phyloP scores from a whole-genome alignment of 2,329 filamentous ascomycete species.

The Diplodia intermedia region DNA sequence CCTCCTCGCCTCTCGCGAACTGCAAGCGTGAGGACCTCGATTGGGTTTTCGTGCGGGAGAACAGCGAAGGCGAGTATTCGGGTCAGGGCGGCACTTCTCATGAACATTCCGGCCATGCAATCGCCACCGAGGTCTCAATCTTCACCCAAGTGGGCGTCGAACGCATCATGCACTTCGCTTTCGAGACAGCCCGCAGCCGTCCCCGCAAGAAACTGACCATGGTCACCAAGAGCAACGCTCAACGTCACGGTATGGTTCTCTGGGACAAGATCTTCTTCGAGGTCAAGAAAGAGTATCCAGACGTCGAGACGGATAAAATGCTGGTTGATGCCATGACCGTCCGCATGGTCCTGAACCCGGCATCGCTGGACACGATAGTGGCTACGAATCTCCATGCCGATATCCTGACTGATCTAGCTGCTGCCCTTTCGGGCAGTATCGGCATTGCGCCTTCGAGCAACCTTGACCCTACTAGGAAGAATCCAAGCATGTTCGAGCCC shows the following conservation, averaged over 20 bases:
- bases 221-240: constrained; percentile 59
- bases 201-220: constrained; percentile 57
- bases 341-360: constrained; percentile 55
- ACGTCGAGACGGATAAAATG: constrained; percentile 57
- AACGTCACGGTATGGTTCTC: constrained; percentile 58
- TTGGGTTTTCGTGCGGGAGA: constrained; percentile 58
- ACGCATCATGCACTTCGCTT: constrained; percentile 57
- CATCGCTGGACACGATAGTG: constrained; percentile 56
- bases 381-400: constrained; percentile 62
- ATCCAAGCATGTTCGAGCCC: constrained; percentile 69
- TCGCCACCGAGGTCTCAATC: constrained; percentile 57
- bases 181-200: constrained; percentile 53
- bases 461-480: constrained; percentile 65
- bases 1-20: constrained; percentile 49
- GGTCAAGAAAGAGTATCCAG: constrained; percentile 54
- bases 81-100: constrained; percentile 56
- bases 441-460: constrained; percentile 73
- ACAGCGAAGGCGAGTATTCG: constrained; percentile 57
- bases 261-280: constrained; percentile 58
- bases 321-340: constrained; percentile 59
- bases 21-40: constrained; percentile 51
- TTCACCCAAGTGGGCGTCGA: constrained; percentile 56
- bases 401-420: constrained; percentile 71
- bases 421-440: constrained; percentile 70
- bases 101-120: constrained; percentile 48